A percentile compares a stretch with the other conserved stretches of the same genome.
Conservation (phyloP, 2,329 filamentous ascomycete species). For the Calonectria leucothoes region DNA sequence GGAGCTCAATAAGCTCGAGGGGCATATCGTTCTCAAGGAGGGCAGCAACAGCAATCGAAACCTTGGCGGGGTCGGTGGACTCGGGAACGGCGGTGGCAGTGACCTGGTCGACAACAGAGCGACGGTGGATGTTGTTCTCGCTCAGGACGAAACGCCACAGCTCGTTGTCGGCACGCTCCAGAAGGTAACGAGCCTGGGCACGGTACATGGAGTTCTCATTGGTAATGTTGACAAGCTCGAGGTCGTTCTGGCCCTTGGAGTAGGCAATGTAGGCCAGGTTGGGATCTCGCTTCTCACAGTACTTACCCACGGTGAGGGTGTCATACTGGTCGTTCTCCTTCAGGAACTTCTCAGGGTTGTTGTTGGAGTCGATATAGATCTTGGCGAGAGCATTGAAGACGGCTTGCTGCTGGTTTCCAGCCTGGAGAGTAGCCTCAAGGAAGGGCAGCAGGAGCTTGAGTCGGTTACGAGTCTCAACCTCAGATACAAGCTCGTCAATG, state of each 20-base stretch:
- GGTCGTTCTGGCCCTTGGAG: constrained; percentile 94
- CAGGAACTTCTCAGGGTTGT: constrained; percentile 96
- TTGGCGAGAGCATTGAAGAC: constrained; percentile 98
- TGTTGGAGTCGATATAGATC: constrained; percentile 99
- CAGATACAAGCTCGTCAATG: constrained; percentile 91
- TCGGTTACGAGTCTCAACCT: constrained; percentile 96
- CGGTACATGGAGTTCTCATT: constrained; percentile 99
- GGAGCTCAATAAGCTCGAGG: constrained; percentile 92
- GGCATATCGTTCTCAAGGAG: constrained; percentile 94
- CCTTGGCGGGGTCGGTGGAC: constrained; percentile 91
- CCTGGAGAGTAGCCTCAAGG: constrained; percentile 89
- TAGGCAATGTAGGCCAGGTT: constrained; percentile 96
- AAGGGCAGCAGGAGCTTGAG: constrained; percentile 96
- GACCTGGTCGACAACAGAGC: constrained; percentile 95
- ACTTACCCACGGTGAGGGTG: constrained; percentile 91
- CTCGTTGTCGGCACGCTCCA: constrained; percentile 89
- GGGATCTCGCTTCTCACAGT: constrained; percentile 98
- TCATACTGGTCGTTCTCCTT: constrained; percentile 99
- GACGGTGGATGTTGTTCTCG: constrained; percentile 94
- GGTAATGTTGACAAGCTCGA: constrained; percentile 97
- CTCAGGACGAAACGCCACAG: constrained; percentile 96
- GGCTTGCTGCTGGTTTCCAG: constrained; percentile 94
- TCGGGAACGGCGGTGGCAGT: constrained; percentile 95
- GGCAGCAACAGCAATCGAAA: constrained; percentile 91
- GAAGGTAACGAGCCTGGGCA: constrained; percentile 93